phyloP scores from a whole-genome alignment of 352 stramenopile genomes.

The Pythium sp. region DNA sequence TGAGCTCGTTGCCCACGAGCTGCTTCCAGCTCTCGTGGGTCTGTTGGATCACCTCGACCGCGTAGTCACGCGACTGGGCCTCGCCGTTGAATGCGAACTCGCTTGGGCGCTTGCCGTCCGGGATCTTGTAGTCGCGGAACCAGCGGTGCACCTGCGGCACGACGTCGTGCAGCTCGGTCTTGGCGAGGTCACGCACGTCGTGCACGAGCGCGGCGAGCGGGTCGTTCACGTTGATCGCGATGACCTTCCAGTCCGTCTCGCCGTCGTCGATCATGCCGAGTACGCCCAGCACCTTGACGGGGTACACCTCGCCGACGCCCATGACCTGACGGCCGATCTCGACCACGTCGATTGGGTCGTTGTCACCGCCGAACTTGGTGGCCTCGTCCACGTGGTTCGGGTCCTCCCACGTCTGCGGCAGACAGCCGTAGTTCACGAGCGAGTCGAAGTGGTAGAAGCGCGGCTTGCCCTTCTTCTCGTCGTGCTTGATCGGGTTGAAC shows the following conservation, averaged over 20 bases:
- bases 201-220: conserved; percentile 94
- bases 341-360: conserved; percentile 99
- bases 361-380: conserved; percentile 92
- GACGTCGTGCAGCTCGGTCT: conserved; percentile 69
- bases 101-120: conserved; percentile 98
- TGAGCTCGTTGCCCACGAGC: conserved; percentile 54
- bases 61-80: conserved; percentile 81
- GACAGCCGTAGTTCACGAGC: conserved; percentile 96
- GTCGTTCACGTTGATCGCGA: conserved; percentile 96
- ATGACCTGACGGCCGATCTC: conserved; percentile 95
- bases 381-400: conserved; percentile 93
- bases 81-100: conserved; percentile 98
- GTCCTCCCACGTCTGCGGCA: conserved; percentile 99
- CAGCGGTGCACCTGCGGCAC: conserved; percentile 87
- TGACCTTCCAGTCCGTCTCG: conserved; percentile 99
- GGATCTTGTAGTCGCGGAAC: conserved; percentile 99
- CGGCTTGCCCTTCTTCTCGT: conserved; percentile 97
- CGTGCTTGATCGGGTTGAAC: conserved; percentile 96
- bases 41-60: conserved; percentile 89
- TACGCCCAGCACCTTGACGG: conserved; percentile 97
- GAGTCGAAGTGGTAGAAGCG: conserved; percentile 87
- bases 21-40: conserved; percentile 89
- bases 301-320: conserved; percentile 90
- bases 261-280: conserved; percentile 99
- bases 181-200: conserved; percentile 87